A percentile compares a stretch with the other conserved stretches of the same genome.
phyloP scores from a whole-genome alignment of 176 grass and related monocot species.

The Phyllostachys edulis region DNA sequence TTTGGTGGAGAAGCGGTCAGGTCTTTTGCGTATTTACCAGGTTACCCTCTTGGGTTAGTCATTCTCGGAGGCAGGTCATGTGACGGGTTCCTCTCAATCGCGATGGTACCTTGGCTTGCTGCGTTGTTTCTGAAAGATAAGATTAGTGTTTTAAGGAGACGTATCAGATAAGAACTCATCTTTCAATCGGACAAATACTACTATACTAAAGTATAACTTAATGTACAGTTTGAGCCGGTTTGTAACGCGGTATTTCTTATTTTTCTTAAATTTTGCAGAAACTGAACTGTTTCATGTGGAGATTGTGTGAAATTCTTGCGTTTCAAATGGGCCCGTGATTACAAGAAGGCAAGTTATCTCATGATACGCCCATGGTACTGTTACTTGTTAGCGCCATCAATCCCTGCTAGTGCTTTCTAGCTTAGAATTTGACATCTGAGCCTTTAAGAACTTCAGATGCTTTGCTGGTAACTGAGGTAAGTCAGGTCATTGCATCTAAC shows the following conservation, averaged over 20 bases:
- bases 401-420: not conserved
- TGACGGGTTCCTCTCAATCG: not conserved
- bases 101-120: not conserved
- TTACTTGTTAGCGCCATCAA: not conserved
- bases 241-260: no score
- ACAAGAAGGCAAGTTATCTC: not conserved
- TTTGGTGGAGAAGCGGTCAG: not conserved
- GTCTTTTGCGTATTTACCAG: not conserved
- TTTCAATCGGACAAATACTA: not conserved
- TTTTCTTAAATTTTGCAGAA: no score
- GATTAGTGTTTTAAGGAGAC: conserved; percentile 17
- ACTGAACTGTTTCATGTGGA: no score
- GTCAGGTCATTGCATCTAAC: not conserved
- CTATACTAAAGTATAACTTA: not conserved
- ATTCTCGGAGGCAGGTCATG: not conserved
- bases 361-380: not conserved
- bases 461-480: not conserved
- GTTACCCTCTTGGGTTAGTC: not conserved
- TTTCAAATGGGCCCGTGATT: no score
- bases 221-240: not conserved
- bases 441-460: not conserved
- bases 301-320: no score
- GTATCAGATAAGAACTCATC: conserved; percentile 24
- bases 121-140: not conserved
- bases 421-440: not conserved